phyloP scores from a whole-genome alignment of 805 yeast genomes.

The Candida railenensis region DNA sequence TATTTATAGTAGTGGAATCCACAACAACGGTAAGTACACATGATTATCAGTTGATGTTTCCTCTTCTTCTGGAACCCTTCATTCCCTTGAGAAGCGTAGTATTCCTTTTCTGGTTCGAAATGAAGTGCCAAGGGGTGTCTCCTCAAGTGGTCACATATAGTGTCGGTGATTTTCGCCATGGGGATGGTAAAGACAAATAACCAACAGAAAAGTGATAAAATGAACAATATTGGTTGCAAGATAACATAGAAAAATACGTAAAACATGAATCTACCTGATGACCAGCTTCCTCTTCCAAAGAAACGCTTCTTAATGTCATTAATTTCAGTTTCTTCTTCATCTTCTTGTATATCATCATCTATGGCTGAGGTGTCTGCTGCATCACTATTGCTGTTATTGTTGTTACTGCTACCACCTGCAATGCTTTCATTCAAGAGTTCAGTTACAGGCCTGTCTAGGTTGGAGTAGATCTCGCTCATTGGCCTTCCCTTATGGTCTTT shows the following conservation, averaged over 20 bases:
- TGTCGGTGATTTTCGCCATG: slow-evolving; percentile 76
- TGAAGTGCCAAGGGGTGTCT: slow-evolving; percentile 89
- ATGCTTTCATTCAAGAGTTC: neutral
- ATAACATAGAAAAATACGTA: slow-evolving; percentile 67
- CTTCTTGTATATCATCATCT: slow-evolving; percentile 11
- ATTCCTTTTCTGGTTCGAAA: slow-evolving; percentile 58
- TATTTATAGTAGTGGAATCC: slow-evolving; percentile 94
- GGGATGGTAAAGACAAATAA: slow-evolving; percentile 86
- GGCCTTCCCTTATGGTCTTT: slow-evolving; percentile 44
- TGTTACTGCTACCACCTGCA: slow-evolving; percentile 12
- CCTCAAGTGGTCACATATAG: slow-evolving; percentile 73
- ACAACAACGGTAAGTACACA: slow-evolving; percentile 89
- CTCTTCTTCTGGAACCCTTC: slow-evolving; percentile 24
- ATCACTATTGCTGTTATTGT: slow-evolving; percentile 27
- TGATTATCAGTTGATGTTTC: slow-evolving; percentile 59
- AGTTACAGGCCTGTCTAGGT: slow-evolving; percentile 18
- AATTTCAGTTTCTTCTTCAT: slow-evolving; percentile 12
- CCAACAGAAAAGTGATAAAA: slow-evolving; percentile 70
- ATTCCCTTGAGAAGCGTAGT: slow-evolving; percentile 31
- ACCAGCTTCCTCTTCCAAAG: slow-evolving; percentile 94
- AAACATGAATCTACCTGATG: slow-evolving; percentile 74
- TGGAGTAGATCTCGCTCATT: slow-evolving; percentile 35
- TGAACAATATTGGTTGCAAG: slow-evolving; percentile 62
- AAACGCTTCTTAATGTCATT: slow-evolving; percentile 50
- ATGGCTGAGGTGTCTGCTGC: slow-evolving; percentile 14